Evolutionary conservation across 2,329 filamentous ascomycete species (phyloP).

Genomic region (Alternaria solani): DNA sequence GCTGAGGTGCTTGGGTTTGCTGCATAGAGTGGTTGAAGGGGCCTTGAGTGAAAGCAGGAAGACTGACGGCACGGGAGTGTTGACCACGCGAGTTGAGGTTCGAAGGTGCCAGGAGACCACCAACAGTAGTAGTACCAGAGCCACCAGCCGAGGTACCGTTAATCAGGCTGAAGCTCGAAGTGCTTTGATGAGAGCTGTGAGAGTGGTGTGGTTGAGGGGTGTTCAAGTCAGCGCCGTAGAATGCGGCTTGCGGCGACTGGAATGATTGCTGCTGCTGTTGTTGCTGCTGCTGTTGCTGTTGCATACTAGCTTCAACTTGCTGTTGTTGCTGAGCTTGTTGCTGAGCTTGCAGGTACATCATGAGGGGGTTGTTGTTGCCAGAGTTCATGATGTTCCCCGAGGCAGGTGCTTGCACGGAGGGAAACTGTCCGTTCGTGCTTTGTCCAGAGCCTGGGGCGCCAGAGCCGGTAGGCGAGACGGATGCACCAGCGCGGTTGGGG

Average conservation of each 20-base stretch:
- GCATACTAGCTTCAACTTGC: slow-evolving; percentile 49
- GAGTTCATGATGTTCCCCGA: slow-evolving; percentile 80
- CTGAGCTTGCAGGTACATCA: slow-evolving; percentile 85
- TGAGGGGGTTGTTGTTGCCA: slow-evolving; percentile 83
- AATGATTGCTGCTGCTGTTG: slow-evolving; percentile 65
- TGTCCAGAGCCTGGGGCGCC: slow-evolving; percentile 64
- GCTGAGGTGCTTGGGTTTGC: slow-evolving; percentile 49
- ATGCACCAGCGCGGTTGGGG: slow-evolving; percentile 61
- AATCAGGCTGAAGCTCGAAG: slow-evolving; percentile 59
- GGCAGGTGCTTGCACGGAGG: slow-evolving; percentile 68
- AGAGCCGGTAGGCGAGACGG: slow-evolving; percentile 68
- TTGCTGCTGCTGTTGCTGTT: slow-evolving; percentile 40
- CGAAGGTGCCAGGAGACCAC: slow-evolving; percentile 77
- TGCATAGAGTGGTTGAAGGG: slow-evolving; percentile 58
- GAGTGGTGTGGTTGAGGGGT: slow-evolving; percentile 69
- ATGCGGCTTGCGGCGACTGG: slow-evolving; percentile 77
- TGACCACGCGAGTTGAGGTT: slow-evolving; percentile 66
- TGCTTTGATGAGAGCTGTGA: slow-evolving; percentile 64
- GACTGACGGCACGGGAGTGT: slow-evolving; percentile 84
- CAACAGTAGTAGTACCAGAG: slow-evolving; percentile 72
- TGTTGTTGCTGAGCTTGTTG: slow-evolving; percentile 55
- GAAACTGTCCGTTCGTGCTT: slow-evolving; percentile 65
- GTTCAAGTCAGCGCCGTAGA: slow-evolving; percentile 75
- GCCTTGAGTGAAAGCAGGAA: slow-evolving; percentile 75
- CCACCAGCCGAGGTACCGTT: slow-evolving; percentile 50